Evolutionary conservation across 768 basidiomycete species (phyloP).

Genomic region (Sarcodon sp.): DNA sequence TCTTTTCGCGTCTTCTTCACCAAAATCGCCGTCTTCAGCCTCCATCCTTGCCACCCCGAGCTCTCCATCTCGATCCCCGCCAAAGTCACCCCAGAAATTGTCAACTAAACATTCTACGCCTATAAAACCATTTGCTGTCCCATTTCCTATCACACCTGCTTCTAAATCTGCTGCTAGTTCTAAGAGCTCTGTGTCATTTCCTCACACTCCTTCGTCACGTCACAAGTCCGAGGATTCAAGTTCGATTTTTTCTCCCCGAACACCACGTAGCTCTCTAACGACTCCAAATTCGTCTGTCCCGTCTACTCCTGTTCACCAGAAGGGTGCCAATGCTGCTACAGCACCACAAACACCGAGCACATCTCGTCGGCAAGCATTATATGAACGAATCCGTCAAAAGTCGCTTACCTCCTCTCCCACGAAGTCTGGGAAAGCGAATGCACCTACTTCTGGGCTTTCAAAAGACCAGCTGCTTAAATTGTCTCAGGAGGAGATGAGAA

Average conservation of each 20-base stretch:
- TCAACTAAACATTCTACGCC: constrained; percentile 19
- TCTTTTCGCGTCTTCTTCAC: constrained; percentile 60
- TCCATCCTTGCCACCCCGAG: constrained; percentile 18
- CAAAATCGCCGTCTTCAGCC: constrained; percentile 30
- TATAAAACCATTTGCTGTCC: constrained; percentile 24
- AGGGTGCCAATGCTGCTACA: constrained; percentile 38
- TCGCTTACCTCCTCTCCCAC: constrained; percentile 59
- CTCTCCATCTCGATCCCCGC: constrained; percentile 25
- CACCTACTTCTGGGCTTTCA: constrained; percentile 34
- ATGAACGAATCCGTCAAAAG: constrained; percentile 67
- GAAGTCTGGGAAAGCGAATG: constrained; percentile 29
- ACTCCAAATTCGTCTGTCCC: constrained; percentile 30
- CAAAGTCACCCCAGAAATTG: constrained; percentile 16
- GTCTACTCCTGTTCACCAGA: constrained; percentile 56
- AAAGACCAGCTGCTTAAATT: constrained; percentile 59
- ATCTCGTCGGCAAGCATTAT: constrained; percentile 67
- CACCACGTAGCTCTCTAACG: constrained; percentile 29
- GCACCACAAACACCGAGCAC: constrained; percentile 58
- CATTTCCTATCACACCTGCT: constrained; percentile 34
- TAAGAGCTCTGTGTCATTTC: constrained; percentile 39
- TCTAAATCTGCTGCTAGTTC: constrained; percentile 25
- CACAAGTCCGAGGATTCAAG: constrained; percentile 16
- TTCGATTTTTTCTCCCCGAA: constrained; percentile 17
- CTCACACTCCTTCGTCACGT: constrained; percentile 50
- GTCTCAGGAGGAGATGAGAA: constrained; percentile 66